phyloP scores from a whole-genome alignment of 305 asterid genomes.

The Fraxinus paxiana region DNA sequence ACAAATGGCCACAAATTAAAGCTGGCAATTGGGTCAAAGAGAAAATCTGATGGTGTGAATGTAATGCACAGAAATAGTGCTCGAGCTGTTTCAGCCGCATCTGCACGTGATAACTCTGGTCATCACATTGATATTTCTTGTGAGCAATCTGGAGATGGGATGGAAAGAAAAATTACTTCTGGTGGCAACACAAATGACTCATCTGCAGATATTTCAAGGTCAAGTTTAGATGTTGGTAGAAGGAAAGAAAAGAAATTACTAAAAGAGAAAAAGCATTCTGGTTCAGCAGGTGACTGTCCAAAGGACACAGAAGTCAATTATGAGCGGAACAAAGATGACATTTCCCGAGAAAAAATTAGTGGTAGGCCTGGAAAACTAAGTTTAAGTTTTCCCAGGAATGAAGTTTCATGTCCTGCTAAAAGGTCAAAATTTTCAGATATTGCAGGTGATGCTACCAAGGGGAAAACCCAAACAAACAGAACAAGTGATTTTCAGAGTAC shows the following conservation, averaged over 20 bases:
- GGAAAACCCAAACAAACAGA: constrained; percentile 34
- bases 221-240: constrained; percentile 29
- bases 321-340: constrained; percentile 33
- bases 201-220: constrained; percentile 33
- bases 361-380: constrained; percentile 40
- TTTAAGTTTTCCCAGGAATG: constrained; percentile 30
- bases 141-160: constrained; percentile 31
- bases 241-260: constrained; percentile 43
- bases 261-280: constrained; percentile 42
- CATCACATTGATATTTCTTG: not conserved
- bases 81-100: constrained; percentile 23
- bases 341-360: constrained; percentile 47
- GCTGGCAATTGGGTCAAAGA: constrained; percentile 35
- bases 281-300: constrained; percentile 28
- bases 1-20: constrained; percentile 48
- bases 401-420: constrained; percentile 42
- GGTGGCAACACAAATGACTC: constrained; percentile 34
- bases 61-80: constrained; percentile 30
- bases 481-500: constrained; percentile 33
- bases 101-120: not conserved
- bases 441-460: constrained; percentile 37
- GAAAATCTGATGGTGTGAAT: constrained; percentile 38
- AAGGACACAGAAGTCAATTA: constrained; percentile 29
- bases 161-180: constrained; percentile 26
- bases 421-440: constrained; percentile 37